Conservation (phyloP, 2,329 filamentous ascomycete genomes). For the Pyricularia pennisetigena region DNA sequence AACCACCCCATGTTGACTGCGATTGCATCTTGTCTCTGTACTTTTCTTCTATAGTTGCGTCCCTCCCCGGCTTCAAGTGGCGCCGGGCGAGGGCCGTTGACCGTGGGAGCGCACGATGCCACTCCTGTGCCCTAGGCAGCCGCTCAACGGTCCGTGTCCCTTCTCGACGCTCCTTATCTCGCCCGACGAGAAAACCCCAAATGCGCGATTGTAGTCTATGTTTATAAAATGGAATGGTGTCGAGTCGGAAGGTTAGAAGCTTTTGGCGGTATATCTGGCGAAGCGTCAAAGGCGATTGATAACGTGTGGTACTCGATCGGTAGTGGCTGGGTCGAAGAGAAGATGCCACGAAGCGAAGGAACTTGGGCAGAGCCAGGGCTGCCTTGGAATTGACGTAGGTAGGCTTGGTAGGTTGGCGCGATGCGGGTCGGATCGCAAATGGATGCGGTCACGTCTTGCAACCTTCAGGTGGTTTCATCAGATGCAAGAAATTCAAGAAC, state of each 20-base stretch:
- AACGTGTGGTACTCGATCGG: neutral
- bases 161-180: slow-evolving; percentile 45
- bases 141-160: slow-evolving; percentile 34
- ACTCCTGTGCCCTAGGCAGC: neutral
- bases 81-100: slow-evolving; percentile 2
- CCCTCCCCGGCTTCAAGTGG: slow-evolving; percentile 2
- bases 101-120: neutral
- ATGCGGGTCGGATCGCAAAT: neutral
- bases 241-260: slow-evolving; percentile 62
- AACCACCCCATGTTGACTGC: slow-evolving; percentile 9
- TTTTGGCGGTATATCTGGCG: slow-evolving; percentile 55
- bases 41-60: neutral
- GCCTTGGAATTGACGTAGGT: neutral
- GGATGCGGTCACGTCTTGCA: neutral
- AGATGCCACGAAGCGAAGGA: neutral
- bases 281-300: slow-evolving; percentile 14
- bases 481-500: neutral
- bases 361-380: neutral
- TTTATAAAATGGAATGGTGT: slow-evolving; percentile 62
- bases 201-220: slow-evolving; percentile 65
- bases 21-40: neutral
- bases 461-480: neutral
- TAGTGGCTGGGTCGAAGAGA: neutral
- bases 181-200: slow-evolving; percentile 61
- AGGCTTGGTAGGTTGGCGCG: neutral